Percentiles rank a stretch among this genome's conserved stretches.
phyloP scores from a whole-genome alignment of 169 alveolate genomes.

The Plasmodium vinckei region DNA sequence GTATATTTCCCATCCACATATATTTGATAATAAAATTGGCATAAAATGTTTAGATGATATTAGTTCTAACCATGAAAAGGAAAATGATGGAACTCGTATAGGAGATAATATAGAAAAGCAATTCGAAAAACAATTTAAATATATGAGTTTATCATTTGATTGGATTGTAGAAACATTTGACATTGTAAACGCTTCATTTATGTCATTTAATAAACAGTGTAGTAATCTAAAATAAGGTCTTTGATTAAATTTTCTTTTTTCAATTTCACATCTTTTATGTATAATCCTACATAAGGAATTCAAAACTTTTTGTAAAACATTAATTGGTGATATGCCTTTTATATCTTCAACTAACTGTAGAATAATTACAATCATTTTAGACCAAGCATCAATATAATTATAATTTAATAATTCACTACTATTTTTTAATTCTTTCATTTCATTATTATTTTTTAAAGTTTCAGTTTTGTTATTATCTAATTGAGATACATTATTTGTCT shows the following conservation, averaged over 20 bases:
- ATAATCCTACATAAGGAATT: conserved; percentile 65
- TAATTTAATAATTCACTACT: conserved; percentile 57
- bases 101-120: conserved; percentile 65
- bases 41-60: conserved; percentile 82
- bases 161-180: background rate
- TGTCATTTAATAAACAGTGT: conserved; percentile 64
- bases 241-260: conserved; percentile 51
- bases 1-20: conserved; percentile 86
- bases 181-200: conserved; percentile 10
- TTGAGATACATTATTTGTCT: background rate
- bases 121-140: conserved; percentile 63
- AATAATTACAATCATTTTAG: conserved; percentile 65
- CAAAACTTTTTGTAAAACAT: conserved; percentile 62
- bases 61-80: conserved; percentile 76
- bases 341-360: conserved; percentile 41
- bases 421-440: conserved; percentile 31
- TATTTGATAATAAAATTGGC: conserved; percentile 89
- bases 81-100: conserved; percentile 61
- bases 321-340: conserved; percentile 63
- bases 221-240: conserved; percentile 76
- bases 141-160: conserved; percentile 32
- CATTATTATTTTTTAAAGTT: conserved; percentile 10
- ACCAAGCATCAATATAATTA: conserved; percentile 65
- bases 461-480: background rate
- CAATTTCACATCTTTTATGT: conserved; percentile 47